phyloP scores from a whole-genome alignment of 75 land plant genomes.

The Pinus tabuliformis region DNA sequence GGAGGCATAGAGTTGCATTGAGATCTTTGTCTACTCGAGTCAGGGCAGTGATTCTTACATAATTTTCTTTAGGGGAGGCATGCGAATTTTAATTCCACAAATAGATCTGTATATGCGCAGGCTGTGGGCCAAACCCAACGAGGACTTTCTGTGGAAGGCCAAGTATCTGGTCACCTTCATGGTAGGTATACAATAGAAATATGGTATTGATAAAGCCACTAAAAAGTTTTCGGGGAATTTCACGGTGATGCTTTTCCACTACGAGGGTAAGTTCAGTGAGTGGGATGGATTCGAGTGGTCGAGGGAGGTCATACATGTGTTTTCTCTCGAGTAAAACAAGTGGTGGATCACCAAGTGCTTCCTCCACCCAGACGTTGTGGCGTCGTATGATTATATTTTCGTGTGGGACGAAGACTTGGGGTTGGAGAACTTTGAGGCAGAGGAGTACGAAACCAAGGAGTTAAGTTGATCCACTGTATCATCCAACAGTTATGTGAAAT shows the following conservation, averaged over 20 bases:
- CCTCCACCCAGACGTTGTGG: conserved; percentile 41
- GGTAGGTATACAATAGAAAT: background rate
- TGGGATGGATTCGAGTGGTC: conserved; percentile 47
- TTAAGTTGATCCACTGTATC: background rate
- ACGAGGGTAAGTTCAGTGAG: conserved; percentile 27
- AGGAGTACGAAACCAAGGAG: conserved; percentile 16
- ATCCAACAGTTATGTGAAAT: background rate
- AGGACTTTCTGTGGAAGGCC: background rate
- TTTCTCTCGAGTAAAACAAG: conserved; percentile 27
- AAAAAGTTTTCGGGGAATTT: conserved; percentile 17
- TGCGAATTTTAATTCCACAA: background rate
- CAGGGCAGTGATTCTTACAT: too few relatives aligned
- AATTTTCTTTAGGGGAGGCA: too few relatives aligned
- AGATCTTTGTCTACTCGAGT: too few relatives aligned
- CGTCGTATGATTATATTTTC: conserved; percentile 39
- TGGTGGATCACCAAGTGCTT: conserved; percentile 56
- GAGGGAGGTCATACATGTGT: conserved; percentile 25
- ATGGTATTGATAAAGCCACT: background rate
- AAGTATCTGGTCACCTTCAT: background rate
- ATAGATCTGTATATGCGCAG: background rate
- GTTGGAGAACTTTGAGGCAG: conserved; percentile 38
- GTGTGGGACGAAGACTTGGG: conserved; percentile 48
- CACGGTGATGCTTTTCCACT: conserved; percentile 40
- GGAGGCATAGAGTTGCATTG: too few relatives aligned
- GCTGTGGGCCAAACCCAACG: background rate